Conservation (phyloP, 176 grass and related monocot species). For the Rhynchospora tenuis region DNA sequence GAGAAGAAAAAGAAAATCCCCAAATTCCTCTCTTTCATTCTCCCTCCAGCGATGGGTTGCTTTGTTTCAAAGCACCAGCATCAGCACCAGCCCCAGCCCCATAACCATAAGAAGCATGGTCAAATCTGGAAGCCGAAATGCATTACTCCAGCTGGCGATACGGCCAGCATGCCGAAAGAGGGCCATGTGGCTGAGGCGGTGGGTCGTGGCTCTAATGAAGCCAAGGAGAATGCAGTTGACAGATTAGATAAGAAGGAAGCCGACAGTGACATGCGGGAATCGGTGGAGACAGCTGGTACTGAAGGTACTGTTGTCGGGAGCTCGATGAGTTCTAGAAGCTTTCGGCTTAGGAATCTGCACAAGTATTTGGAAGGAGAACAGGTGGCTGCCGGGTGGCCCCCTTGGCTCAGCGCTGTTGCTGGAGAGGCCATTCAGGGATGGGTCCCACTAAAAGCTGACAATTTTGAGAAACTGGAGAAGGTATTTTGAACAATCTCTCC, state of each 20-base stretch:
- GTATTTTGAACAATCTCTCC: constrained; percentile 32
- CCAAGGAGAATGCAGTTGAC: constrained; percentile 22
- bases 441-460: constrained; percentile 82
- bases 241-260: constrained; percentile 39
- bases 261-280: not conserved
- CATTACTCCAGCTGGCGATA: constrained; percentile 53
- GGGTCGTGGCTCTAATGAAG: constrained; percentile 5
- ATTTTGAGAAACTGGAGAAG: constrained; percentile 90
- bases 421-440: constrained; percentile 93
- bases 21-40: not conserved
- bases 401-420: constrained; percentile 81
- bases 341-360: constrained; percentile 66
- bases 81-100: constrained; percentile 20
- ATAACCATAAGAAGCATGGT: not conserved
- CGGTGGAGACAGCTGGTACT: constrained; percentile 13
- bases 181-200: not conserved
- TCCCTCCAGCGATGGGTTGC: constrained; percentile 62
- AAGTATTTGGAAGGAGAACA: constrained; percentile 88
- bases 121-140: constrained; percentile 46
- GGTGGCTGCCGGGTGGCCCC: constrained; percentile 93
- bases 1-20: constrained; percentile 11
- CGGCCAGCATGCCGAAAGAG: constrained; percentile 33
- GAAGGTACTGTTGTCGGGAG: constrained; percentile 4
- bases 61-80: constrained; percentile 48
- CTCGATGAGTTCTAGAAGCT: constrained; percentile 32